Evolutionary conservation across 306 rosid species (phyloP).

Genomic region (Begonia peltatifolia): DNA sequence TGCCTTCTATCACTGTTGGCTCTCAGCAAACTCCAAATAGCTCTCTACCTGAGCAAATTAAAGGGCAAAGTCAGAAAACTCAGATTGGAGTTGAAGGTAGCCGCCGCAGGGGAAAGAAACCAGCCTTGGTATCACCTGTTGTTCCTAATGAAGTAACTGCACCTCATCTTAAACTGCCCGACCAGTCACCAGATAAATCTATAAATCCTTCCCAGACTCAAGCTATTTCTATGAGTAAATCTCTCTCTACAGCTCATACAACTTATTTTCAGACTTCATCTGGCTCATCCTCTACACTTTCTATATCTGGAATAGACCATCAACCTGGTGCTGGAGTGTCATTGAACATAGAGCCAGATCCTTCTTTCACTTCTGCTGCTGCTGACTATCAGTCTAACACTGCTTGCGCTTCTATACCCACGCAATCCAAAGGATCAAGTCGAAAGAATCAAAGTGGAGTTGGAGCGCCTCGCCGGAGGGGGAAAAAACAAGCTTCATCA

Average conservation of each 20-base stretch:
- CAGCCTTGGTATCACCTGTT: not conserved
- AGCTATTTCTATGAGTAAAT: not conserved
- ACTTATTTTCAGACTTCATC: not conserved
- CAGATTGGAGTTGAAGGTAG: not conserved
- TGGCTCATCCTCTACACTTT: not conserved
- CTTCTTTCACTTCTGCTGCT: conserved; percentile 27
- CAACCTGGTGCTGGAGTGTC: conserved; percentile 1
- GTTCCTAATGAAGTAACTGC: not conserved
- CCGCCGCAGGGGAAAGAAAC: not conserved
- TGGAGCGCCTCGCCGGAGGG: conserved; percentile 68
- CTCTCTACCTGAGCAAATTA: not conserved
- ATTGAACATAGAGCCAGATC: conserved; percentile 32
- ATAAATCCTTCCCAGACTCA: not conserved
- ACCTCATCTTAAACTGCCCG: not conserved
- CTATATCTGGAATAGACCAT: not conserved
- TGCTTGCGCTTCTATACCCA: conserved; percentile 24
- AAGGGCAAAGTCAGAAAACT: not conserved
- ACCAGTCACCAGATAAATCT: not conserved
- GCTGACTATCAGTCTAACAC: conserved; percentile 32
- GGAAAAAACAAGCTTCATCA: conserved; percentile 43
- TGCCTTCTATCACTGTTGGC: conserved; percentile 23
- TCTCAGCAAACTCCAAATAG: conserved; percentile 10
- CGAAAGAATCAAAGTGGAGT: conserved; percentile 45
- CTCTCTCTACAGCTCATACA: not conserved
- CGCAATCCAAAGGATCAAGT: conserved; percentile 37